Conservation (phyloP, 306 rosid species). For the Castanopsis chinensis region DNA sequence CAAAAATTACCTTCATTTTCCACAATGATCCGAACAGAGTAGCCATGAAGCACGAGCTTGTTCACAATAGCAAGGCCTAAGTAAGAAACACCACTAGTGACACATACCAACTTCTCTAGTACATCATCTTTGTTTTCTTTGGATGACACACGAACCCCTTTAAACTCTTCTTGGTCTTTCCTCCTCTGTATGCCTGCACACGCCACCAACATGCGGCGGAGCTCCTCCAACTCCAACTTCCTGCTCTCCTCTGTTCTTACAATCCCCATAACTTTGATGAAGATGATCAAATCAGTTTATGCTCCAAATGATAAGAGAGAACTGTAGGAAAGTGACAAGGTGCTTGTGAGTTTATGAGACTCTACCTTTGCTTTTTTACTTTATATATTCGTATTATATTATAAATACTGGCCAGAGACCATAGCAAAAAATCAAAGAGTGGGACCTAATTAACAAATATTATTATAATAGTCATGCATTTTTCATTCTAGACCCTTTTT, state of each 20-base stretch:
- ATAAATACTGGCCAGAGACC: not conserved
- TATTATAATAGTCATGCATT: not conserved
- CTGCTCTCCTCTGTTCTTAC: constrained; percentile 40
- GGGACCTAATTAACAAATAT: too few species aligned
- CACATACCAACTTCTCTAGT: constrained; percentile 50
- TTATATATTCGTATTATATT: not conserved
- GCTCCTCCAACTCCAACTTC: constrained; percentile 45
- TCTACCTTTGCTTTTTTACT: not conserved
- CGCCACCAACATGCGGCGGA: constrained; percentile 44
- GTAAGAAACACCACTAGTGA: constrained; percentile 82
- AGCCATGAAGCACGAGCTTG: constrained; percentile 64
- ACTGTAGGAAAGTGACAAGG: not conserved
- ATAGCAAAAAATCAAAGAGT: not conserved
- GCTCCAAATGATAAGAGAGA: not conserved
- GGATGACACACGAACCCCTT: constrained; percentile 8
- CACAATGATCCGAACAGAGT: constrained; percentile 65
- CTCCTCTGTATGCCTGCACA: constrained; percentile 42
- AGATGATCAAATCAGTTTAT: too few species aligned
- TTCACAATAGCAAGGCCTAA: constrained; percentile 71
- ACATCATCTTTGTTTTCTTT: constrained; percentile 16
- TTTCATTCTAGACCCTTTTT: not conserved
- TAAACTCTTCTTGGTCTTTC: constrained; percentile 40
- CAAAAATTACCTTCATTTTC: constrained; percentile 48
- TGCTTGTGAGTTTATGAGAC: not conserved
- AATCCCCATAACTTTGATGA: constrained; percentile 51